phyloP scores from a whole-genome alignment of 768 basidiomycete genomes.

The Hygrocybe punicea region DNA sequence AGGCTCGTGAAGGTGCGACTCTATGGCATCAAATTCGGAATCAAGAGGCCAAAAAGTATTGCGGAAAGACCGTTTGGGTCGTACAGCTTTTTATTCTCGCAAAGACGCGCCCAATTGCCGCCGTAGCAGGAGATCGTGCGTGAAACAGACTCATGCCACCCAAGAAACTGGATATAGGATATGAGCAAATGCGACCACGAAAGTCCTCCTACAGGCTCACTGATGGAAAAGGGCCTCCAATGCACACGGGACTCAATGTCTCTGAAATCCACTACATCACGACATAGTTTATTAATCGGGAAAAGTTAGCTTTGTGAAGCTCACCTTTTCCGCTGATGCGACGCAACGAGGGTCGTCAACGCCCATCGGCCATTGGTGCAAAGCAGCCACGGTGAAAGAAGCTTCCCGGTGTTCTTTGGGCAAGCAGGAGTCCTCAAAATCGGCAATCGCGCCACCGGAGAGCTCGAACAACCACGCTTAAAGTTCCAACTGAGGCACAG shows the following conservation, averaged over 20 bases:
- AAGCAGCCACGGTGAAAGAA: conserved; percentile 79
- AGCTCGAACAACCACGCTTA: conserved; percentile 96
- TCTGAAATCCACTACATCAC: conserved; percentile 67
- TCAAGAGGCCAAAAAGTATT: conserved; percentile 77
- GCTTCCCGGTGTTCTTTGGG: conserved; percentile 79
- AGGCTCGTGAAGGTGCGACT: no score
- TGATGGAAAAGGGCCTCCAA: conserved; percentile 74
- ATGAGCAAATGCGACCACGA: conserved; percentile 49
- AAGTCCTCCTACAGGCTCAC: conserved; percentile 21
- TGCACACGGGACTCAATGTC: conserved; percentile 65
- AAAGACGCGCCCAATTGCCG: conserved; percentile 67
- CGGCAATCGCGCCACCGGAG: conserved; percentile 76
- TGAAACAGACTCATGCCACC: conserved; percentile 60
- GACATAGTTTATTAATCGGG: neutral
- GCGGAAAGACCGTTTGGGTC: conserved; percentile 76
- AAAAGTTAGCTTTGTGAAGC: conserved; percentile 14
- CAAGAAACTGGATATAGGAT: conserved; percentile 62
- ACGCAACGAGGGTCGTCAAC: conserved; percentile 79
- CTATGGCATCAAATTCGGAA: no score
- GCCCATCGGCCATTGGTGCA: conserved; percentile 91
- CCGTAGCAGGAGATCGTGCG: conserved; percentile 70
- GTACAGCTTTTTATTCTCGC: conserved; percentile 67
- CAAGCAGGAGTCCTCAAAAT: conserved; percentile 70
- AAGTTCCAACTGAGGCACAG: no score
- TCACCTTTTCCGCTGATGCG: conserved; percentile 75